Evolutionary conservation across 1,284 basidiomycete species (phyloP).

Genomic region (Boletus sp.): DNA sequence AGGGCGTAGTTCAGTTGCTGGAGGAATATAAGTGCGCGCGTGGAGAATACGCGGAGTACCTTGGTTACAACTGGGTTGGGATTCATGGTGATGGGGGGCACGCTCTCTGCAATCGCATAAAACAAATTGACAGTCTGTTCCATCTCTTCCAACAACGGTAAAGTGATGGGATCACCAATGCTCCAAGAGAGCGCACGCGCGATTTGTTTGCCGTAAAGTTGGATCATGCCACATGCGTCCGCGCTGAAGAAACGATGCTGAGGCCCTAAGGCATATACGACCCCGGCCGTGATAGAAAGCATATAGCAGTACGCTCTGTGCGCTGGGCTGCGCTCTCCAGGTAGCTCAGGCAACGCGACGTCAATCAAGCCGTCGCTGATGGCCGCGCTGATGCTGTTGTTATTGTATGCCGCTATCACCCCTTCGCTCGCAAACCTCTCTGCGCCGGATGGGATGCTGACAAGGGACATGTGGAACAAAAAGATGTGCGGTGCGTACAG

Average conservation of each 20-base stretch:
- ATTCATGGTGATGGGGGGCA: conserved; percentile 40
- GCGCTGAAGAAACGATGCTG: conserved; percentile 84
- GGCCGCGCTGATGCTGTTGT: conserved; percentile 76
- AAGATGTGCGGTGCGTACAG: conserved; percentile 78
- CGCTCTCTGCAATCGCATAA: conserved; percentile 64
- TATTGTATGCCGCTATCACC: conserved; percentile 79
- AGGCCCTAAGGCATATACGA: conserved; percentile 67
- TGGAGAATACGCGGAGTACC: conserved; percentile 69
- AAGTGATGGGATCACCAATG: conserved; percentile 71
- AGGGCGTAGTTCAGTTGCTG: conserved; percentile 90
- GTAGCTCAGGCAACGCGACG: conserved; percentile 67
- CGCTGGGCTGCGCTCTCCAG: conserved; percentile 73
- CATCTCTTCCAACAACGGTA: conserved; percentile 79
- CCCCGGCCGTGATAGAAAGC: conserved; percentile 78
- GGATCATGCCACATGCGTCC: conserved; percentile 85
- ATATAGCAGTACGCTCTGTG: conserved; percentile 87
- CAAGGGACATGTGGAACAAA: conserved; percentile 86
- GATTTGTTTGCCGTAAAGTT: conserved; percentile 84
- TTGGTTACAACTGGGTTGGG: conserved; percentile 55
- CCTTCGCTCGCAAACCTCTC: conserved; percentile 88
- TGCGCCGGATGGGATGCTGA: conserved; percentile 74
- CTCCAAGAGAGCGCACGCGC: conserved; percentile 79
- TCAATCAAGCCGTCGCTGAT: conserved; percentile 78
- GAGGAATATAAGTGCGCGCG: conserved; percentile 71
- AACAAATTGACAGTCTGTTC: conserved; percentile 79